phyloP scores from a whole-genome alignment of 345 rosid species.

The sweet orange (Citrus sinensis) region DNA sequence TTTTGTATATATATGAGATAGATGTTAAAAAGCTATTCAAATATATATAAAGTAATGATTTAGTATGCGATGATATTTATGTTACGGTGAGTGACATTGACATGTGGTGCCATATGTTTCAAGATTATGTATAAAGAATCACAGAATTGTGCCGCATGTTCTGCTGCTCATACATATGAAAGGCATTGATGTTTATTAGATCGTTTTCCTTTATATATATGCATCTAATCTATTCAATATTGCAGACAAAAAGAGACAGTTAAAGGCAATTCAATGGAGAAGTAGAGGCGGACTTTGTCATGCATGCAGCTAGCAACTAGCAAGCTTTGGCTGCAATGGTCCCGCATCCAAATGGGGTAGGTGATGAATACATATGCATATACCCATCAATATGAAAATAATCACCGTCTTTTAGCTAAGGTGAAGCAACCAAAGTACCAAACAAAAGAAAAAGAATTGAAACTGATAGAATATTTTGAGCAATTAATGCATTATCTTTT shows the following conservation, averaged over 20 bases:
- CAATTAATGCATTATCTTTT: background rate
- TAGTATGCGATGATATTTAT: too few relatives aligned
- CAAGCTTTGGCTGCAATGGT: slow-evolving; percentile 21
- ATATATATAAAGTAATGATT: too few relatives aligned
- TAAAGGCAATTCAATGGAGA: slow-evolving; percentile 23
- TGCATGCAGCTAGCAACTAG: background rate
- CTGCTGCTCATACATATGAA: too few relatives aligned
- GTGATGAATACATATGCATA: background rate
- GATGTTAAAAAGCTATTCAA: too few relatives aligned
- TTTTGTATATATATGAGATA: background rate
- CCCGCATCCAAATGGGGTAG: slow-evolving; percentile 6
- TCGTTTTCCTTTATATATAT: too few relatives aligned
- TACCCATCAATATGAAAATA: background rate
- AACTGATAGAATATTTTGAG: background rate
- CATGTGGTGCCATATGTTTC: too few relatives aligned
- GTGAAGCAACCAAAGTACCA: background rate
- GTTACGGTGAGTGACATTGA: too few relatives aligned
- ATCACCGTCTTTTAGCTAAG: slow-evolving; percentile 11
- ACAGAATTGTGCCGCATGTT: too few relatives aligned
- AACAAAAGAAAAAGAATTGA: background rate
- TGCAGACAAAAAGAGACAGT: background rate
- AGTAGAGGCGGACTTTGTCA: background rate
- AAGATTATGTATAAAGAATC: too few relatives aligned
- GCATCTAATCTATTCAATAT: too few relatives aligned
- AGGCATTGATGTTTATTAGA: too few relatives aligned